phyloP scores from a whole-genome alignment of 1,284 basidiomycete genomes.

The Abortiporus biennis region DNA sequence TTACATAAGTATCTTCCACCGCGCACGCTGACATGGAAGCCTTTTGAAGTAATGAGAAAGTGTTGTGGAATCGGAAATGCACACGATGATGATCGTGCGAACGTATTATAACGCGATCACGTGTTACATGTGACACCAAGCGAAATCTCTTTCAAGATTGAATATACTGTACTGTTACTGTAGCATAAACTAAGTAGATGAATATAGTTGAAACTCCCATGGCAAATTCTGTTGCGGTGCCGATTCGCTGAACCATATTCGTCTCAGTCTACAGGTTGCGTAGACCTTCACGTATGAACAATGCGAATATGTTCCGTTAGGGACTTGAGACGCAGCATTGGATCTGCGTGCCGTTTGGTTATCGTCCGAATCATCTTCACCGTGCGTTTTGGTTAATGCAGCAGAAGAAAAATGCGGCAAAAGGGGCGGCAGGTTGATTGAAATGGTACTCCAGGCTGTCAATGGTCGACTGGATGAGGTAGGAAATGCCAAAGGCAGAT shows the following conservation, averaged over 20 bases:
- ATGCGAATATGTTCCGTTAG: slow-evolving; percentile 55
- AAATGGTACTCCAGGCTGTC: slow-evolving; percentile 70
- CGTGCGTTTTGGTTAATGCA: slow-evolving; percentile 25
- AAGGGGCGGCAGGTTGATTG: slow-evolving; percentile 54
- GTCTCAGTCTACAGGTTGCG: slow-evolving; percentile 72
- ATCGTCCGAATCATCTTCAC: slow-evolving; percentile 21
- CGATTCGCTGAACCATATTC: slow-evolving; percentile 72
- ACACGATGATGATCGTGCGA: too few relatives aligned
- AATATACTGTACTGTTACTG: too few relatives aligned
- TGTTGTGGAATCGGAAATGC: too few relatives aligned
- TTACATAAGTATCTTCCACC: too few relatives aligned
- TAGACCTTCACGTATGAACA: slow-evolving; percentile 73
- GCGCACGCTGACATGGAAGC: too few relatives aligned
- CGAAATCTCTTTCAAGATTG: too few relatives aligned
- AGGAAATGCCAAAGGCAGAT: slow-evolving; percentile 71
- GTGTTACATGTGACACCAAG: too few relatives aligned
- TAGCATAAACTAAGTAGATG: neutral
- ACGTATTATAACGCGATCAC: too few relatives aligned
- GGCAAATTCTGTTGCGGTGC: slow-evolving; percentile 47
- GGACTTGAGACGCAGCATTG: slow-evolving; percentile 27
- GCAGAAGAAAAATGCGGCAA: slow-evolving; percentile 58
- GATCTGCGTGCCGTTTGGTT: slow-evolving; percentile 1
- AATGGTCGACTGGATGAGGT: slow-evolving; percentile 42
- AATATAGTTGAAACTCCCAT: slow-evolving; percentile 66
- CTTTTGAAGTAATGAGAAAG: too few relatives aligned